Conservation (phyloP, 441 rosid genomes). For the Mallotus repandus region DNA sequence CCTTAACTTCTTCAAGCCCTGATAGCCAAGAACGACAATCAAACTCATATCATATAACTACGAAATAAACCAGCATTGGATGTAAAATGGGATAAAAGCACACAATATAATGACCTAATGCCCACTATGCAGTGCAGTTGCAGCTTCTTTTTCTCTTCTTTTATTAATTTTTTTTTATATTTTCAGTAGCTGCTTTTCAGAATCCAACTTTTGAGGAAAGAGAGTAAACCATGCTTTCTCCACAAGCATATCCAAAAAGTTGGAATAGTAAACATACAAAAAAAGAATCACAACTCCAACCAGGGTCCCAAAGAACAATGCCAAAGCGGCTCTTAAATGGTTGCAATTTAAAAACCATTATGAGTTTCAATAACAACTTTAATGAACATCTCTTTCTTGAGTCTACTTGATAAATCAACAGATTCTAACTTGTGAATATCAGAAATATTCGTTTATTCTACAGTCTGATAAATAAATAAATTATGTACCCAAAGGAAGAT, state of each 20-base stretch:
- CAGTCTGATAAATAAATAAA: not conserved
- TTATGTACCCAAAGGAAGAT: constrained; percentile 8
- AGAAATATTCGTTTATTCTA: not conserved
- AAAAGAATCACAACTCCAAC: too few relatives aligned
- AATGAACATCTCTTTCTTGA: not conserved
- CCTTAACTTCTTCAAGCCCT: constrained; percentile 93
- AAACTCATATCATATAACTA: constrained; percentile 16
- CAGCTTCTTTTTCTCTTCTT: too few relatives aligned
- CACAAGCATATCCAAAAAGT: too few relatives aligned
- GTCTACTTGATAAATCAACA: not conserved
- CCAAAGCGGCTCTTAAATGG: not conserved
- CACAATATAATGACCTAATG: not conserved
- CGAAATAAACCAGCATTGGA: constrained; percentile 19
- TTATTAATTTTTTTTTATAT: too few relatives aligned
- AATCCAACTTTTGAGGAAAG: too few relatives aligned
- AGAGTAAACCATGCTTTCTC: too few relatives aligned
- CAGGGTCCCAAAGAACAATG: too few relatives aligned
- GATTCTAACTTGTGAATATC: not conserved
- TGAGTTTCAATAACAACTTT: not conserved
- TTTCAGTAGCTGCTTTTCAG: too few relatives aligned
- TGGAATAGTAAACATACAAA: too few relatives aligned
- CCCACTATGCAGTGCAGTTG: too few relatives aligned
- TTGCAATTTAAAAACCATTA: too few relatives aligned
- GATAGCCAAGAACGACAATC: constrained; percentile 28
- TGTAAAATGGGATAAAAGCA: not conserved